Evolutionary conservation across 129 eudicot species (phyloP).

Genomic region (Deinandra increscens): DNA sequence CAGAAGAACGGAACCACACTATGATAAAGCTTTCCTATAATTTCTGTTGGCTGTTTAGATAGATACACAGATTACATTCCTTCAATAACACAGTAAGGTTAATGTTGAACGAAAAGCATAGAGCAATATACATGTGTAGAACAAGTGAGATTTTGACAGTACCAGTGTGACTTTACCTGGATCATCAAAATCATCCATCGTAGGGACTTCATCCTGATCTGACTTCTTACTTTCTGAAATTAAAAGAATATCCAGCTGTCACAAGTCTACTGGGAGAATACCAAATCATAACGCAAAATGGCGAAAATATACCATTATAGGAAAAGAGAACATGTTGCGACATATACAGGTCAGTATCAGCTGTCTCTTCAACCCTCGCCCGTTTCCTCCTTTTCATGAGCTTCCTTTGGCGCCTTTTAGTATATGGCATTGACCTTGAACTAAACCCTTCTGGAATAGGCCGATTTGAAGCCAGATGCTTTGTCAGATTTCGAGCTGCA

Average conservation of each 20-base stretch:
- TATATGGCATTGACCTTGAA: constrained; percentile 64
- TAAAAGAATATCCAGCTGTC: constrained; percentile 17
- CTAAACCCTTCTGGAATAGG: constrained; percentile 47
- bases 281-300: constrained; percentile 11
- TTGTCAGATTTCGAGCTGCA: constrained; percentile 43
- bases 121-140: constrained; percentile 10
- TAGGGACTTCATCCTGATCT: constrained; percentile 57
- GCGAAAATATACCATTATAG: constrained; percentile 46
- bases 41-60: constrained; percentile 14
- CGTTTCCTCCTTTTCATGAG: constrained; percentile 84
- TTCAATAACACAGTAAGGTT: neutral
- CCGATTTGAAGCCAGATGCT: constrained; percentile 53
- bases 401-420: constrained; percentile 43
- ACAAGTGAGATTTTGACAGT: constrained; percentile 4
- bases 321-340: constrained; percentile 78
- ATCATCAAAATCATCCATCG: constrained; percentile 57
- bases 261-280: neutral
- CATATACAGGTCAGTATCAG: constrained; percentile 60
- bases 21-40: constrained; percentile 3
- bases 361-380: constrained; percentile 62
- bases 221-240: constrained; percentile 67
- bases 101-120: constrained; percentile 2
- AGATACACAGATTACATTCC: constrained; percentile 1
- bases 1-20: neutral
- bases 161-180: constrained; percentile 43